These are phyloP conservation scores for Eucalyptus microcorys DNA, from an alignment of 345 rosid species.

Conservation along the genomic window DNA sequence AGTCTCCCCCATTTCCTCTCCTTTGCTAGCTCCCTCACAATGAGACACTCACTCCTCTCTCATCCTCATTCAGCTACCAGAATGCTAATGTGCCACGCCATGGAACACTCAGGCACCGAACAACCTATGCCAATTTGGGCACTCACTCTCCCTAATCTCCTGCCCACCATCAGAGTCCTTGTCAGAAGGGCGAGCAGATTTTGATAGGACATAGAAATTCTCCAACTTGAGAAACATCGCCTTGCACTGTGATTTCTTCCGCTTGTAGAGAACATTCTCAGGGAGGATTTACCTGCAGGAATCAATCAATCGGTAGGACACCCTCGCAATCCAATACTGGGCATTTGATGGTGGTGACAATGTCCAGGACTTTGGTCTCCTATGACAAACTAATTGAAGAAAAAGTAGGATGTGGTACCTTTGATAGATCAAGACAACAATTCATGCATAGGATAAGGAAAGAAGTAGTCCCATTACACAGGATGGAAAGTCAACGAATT, in stretches of 20 bases:
- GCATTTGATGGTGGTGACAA: no score
- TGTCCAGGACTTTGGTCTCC: neutral
- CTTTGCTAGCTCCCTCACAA: slow-evolving; percentile 20
- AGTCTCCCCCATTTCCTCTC: slow-evolving; percentile 29
- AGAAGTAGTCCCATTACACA: neutral
- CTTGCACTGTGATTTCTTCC: slow-evolving; percentile 35
- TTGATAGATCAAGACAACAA: neutral
- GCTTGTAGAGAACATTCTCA: slow-evolving; percentile 16
- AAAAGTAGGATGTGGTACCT: neutral
- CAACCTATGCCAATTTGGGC: slow-evolving; percentile 49
- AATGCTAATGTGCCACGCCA: slow-evolving; percentile 22
- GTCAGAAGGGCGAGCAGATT: slow-evolving; percentile 42
- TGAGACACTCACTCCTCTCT: slow-evolving; percentile 19
- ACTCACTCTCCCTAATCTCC: slow-evolving; percentile 33
- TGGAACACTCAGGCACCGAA: slow-evolving; percentile 23
- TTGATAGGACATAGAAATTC: slow-evolving; percentile 55
- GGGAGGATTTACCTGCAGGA: slow-evolving; percentile 27
- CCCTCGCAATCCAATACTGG: neutral
- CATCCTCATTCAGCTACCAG: slow-evolving; percentile 13
- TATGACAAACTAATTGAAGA: neutral
- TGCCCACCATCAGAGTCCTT: slow-evolving; percentile 1
- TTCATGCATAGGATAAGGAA: neutral
- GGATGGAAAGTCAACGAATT: neutral
- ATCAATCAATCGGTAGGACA: slow-evolving; percentile 27
- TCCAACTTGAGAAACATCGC: slow-evolving; percentile 16